Evolutionary conservation across 2,329 filamentous ascomycete species (phyloP).

Genomic region (Zymoseptoria crescenta): DNA sequence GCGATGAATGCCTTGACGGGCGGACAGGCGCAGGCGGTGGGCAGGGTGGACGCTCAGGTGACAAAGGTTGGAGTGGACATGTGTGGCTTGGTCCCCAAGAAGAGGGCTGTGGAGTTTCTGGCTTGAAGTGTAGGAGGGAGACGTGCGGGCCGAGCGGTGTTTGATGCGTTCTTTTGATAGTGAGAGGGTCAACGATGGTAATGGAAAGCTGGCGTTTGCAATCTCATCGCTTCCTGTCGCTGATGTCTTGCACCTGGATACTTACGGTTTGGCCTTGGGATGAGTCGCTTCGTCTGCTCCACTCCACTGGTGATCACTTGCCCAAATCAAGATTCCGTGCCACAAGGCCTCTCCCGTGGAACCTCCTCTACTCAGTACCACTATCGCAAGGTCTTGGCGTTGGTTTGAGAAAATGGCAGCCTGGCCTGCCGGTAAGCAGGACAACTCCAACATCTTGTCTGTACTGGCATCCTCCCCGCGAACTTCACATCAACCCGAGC

Average conservation of each 20-base stretch:
- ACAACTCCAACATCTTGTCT: too few species aligned
- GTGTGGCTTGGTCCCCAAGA: constrained; percentile 26
- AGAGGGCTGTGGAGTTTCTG: constrained; percentile 20
- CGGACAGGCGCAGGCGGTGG: constrained; percentile 32
- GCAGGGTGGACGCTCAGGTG: constrained; percentile 36
- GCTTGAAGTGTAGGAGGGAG: constrained; percentile 8
- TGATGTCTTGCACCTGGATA: neutral
- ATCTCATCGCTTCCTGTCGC: too few species aligned
- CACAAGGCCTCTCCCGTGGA: neutral
- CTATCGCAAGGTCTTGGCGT: too few species aligned
- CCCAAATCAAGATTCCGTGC: neutral
- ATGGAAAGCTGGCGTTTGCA: neutral
- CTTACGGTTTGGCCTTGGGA: neutral
- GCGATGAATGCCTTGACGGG: constrained; percentile 46
- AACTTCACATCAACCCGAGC: too few species aligned
- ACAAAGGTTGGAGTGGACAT: constrained; percentile 31
- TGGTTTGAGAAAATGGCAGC: too few species aligned
- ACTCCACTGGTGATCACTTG: neutral
- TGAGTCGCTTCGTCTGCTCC: neutral
- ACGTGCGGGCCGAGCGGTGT: neutral
- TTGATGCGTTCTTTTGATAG: neutral
- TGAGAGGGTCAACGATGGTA: neutral
- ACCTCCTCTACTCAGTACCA: neutral
- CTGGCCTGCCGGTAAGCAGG: too few species aligned
- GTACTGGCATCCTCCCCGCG: too few species aligned